Conservation (phyloP, 2,329 filamentous ascomycete species). For the Neonectria hederae region DNA sequence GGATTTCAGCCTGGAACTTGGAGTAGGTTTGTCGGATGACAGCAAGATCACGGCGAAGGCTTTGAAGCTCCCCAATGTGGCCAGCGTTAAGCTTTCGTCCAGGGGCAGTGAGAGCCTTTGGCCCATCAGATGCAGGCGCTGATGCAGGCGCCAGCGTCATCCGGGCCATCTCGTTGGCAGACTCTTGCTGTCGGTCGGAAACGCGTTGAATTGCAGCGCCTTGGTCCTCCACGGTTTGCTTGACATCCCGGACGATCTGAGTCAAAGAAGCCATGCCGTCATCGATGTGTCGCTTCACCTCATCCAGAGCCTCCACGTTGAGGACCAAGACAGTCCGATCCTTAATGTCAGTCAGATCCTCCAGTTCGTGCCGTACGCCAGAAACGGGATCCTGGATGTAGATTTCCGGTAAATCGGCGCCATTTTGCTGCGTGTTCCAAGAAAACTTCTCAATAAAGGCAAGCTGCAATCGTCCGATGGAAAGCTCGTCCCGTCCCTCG, state of each 20-base stretch:
- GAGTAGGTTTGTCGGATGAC: conserved; percentile 93
- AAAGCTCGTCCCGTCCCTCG: conserved; percentile 85
- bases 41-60: conserved; percentile 85
- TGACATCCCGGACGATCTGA: conserved; percentile 85
- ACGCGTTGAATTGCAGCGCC: conserved; percentile 83
- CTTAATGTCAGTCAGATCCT: conserved; percentile 92
- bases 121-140: conserved; percentile 54
- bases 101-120: conserved; percentile 45
- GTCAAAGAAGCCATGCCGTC: conserved; percentile 86
- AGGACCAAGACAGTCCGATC: conserved; percentile 94
- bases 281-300: conserved; percentile 96
- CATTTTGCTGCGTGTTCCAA: conserved; percentile 97
- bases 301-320: conserved; percentile 91
- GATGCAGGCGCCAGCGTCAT: conserved; percentile 59
- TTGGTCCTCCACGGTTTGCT: conserved; percentile 85
- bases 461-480: conserved; percentile 87
- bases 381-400: conserved; percentile 97
- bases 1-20: conserved; percentile 87
- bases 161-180: conserved; percentile 83
- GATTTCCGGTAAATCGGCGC: conserved; percentile 91
- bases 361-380: conserved; percentile 94
- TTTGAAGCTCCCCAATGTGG: conserved; percentile 82
- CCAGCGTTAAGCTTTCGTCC: conserved; percentile 61
- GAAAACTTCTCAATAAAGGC: conserved; percentile 99
- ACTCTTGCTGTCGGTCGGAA: conserved; percentile 89